Conservation (phyloP, 768 basidiomycete genomes). For the Kwoniella newhampshirensis region DNA sequence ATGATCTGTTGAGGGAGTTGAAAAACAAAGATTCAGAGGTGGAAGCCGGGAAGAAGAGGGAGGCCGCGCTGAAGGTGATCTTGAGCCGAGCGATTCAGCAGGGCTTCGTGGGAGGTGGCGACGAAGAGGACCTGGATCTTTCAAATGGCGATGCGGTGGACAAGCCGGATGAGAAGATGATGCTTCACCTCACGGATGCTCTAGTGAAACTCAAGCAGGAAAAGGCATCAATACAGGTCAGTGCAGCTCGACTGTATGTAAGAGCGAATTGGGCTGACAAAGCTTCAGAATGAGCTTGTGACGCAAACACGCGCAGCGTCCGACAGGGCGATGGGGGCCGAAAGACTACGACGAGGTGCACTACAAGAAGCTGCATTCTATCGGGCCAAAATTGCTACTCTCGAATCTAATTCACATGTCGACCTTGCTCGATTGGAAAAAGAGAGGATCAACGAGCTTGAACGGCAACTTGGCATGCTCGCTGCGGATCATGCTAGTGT, state of each 20-base stretch:
- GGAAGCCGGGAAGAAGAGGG: slow-evolving; percentile 70
- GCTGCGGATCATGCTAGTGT: slow-evolving; percentile 57
- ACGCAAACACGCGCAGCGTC: slow-evolving; percentile 76
- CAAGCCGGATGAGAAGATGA: slow-evolving; percentile 54
- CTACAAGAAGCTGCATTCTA: slow-evolving; percentile 93
- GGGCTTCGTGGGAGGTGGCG: slow-evolving; percentile 67
- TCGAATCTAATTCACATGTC: slow-evolving; percentile 67
- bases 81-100: slow-evolving; percentile 70
- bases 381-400: slow-evolving; percentile 85
- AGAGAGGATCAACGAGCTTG: slow-evolving; percentile 72
- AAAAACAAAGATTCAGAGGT: slow-evolving; percentile 80
- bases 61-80: slow-evolving; percentile 82
- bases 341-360: slow-evolving; percentile 72
- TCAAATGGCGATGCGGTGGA: slow-evolving; percentile 59
- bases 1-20: slow-evolving; percentile 74
- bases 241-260: background rate
- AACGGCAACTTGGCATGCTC: slow-evolving; percentile 67
- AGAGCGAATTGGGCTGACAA: slow-evolving; percentile 58
- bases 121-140: slow-evolving; percentile 59
- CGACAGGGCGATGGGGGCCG: slow-evolving; percentile 74
- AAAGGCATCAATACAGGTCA: slow-evolving; percentile 45
- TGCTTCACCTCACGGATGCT: slow-evolving; percentile 65
- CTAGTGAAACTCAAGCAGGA: slow-evolving; percentile 66
- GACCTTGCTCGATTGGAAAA: slow-evolving; percentile 73
- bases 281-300: slow-evolving; percentile 50